Conservation (phyloP, 768 basidiomycete species). For the Tylopilus subfusipes region DNA sequence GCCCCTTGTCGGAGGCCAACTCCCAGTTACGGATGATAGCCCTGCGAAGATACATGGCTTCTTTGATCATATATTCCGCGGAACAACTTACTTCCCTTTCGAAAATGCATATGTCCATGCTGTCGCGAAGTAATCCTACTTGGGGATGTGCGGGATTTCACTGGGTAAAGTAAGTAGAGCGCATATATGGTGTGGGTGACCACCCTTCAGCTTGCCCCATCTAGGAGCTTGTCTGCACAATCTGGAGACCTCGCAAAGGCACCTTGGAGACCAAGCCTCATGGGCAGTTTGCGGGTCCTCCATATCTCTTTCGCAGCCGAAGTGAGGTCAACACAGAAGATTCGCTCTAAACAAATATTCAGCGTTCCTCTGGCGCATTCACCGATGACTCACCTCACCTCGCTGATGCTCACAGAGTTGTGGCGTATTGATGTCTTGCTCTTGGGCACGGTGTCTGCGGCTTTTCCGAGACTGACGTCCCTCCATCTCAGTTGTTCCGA, state of each 20-base stretch:
- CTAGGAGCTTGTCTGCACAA: conserved; percentile 20
- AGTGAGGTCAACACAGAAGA: conserved; percentile 44
- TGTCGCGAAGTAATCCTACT: conserved; percentile 15
- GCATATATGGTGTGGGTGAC: conserved; percentile 16
- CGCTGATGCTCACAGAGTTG: conserved; percentile 50
- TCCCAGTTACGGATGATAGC: conserved; percentile 40
- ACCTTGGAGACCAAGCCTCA: conserved; percentile 26
- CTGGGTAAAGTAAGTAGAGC: conserved; percentile 46
- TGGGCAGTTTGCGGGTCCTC: conserved; percentile 38
- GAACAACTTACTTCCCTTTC: conserved; percentile 30
- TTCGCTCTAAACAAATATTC: conserved; percentile 34
- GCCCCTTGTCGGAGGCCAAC: conserved; percentile 40
- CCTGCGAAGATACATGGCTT: conserved; percentile 35
- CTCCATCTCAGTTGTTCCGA: conserved; percentile 61
- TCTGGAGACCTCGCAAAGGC: conserved; percentile 19
- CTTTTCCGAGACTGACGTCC: conserved; percentile 43
- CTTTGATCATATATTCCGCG: conserved; percentile 18
- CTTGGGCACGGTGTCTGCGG: conserved; percentile 43
- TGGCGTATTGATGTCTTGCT: conserved; percentile 53
- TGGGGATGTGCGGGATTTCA: conserved; percentile 31
- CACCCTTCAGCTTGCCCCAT: not conserved
- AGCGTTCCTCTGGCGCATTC: conserved; percentile 24
- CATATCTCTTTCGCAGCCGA: conserved; percentile 42
- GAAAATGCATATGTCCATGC: conserved; percentile 30
- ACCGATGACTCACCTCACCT: conserved; percentile 37